These are phyloP conservation scores for Pseudocercospora ulei DNA, from an alignment of 2,329 filamentous ascomycete genomes.

Conservation along the genomic window DNA sequence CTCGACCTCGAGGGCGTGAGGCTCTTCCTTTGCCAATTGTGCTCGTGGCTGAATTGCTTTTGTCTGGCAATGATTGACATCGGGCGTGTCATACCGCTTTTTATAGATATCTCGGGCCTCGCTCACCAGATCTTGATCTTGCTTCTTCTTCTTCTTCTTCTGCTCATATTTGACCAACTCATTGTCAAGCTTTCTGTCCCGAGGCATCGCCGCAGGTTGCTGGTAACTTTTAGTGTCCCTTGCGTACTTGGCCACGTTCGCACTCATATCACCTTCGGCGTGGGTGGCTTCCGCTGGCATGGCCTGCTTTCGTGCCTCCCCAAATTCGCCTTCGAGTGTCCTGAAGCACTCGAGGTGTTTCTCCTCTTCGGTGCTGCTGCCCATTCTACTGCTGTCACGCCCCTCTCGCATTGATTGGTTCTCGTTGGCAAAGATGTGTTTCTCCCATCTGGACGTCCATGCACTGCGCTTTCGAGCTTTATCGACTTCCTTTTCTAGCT, in stretches of 20 bases:
- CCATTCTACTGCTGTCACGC: conserved; percentile 20
- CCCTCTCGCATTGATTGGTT: conserved; percentile 19
- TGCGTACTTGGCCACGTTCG: conserved; percentile 33
- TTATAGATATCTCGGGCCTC: conserved; percentile 40
- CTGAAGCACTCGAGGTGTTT: conserved; percentile 20
- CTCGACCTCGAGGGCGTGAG: conserved; percentile 23
- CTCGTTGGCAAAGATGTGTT: conserved; percentile 21
- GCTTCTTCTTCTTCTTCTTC: conserved; percentile 25
- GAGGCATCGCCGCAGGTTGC: conserved; percentile 22
- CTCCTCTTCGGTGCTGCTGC: conserved; percentile 19
- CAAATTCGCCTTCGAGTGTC: conserved; percentile 19
- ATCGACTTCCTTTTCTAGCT: conserved; percentile 22
- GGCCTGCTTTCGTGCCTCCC: conserved; percentile 3
- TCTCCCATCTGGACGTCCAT: conserved; percentile 10
- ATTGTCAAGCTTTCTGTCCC: conserved; percentile 10
- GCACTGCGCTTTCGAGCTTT: conserved; percentile 11
- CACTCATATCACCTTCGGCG: conserved; percentile 36
- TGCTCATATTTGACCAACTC: conserved; percentile 13
- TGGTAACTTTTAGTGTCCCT: conserved; percentile 35
- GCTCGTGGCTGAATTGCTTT: background rate
- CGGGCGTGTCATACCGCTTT: conserved; percentile 37
- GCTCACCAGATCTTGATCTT: conserved; percentile 32
- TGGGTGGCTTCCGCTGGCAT: conserved; percentile 21
- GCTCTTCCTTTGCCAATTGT: conserved; percentile 5
- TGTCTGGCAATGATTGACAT: conserved; percentile 26